Percentiles rank a stretch among this genome's conserved stretches.
Evolutionary conservation across 768 basidiomycete genomes (phyloP).

Genomic region (Phaffia australis): DNA sequence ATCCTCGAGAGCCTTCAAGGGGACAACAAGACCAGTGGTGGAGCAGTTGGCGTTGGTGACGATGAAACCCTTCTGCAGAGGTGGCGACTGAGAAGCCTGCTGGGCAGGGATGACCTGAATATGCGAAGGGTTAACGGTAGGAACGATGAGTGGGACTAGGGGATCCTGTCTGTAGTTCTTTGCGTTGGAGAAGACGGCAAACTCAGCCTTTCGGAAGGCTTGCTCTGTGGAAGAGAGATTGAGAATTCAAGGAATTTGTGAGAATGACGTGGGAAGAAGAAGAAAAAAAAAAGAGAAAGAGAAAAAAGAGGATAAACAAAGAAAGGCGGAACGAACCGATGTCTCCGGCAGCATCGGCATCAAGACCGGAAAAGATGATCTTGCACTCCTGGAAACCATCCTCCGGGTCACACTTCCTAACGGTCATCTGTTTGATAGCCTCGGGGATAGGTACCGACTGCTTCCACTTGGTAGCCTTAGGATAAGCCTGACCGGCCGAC

Average conservation of each 20-base stretch:
- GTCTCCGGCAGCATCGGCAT: conserved; percentile 86
- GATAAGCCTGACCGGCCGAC: conserved; percentile 75
- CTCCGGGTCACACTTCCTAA: conserved; percentile 65
- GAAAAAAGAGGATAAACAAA: no score
- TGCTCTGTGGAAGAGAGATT: conserved; percentile 49
- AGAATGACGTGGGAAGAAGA: background rate
- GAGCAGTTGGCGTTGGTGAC: conserved; percentile 98
- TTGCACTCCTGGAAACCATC: conserved; percentile 63
- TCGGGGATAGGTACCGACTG: conserved; percentile 65
- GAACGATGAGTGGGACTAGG: conserved; percentile 85
- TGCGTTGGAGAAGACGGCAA: conserved; percentile 92
- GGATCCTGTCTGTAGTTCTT: conserved; percentile 92
- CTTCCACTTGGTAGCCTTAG: conserved; percentile 69
- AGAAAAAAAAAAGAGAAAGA: no score
- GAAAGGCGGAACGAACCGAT: conserved; percentile 56
- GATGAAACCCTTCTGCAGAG: conserved; percentile 71
- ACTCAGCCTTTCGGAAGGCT: conserved; percentile 73
- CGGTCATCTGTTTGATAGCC: conserved; percentile 51
- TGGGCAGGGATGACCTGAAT: conserved; percentile 76
- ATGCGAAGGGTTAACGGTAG: conserved; percentile 83
- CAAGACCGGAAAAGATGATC: conserved; percentile 89
- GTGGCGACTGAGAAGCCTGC: conserved; percentile 51
- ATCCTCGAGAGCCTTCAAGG: conserved; percentile 78
- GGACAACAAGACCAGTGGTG: conserved; percentile 83
- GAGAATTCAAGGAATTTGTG: background rate